A percentile compares a stretch with the other conserved stretches of the same genome.
phyloP scores from a whole-genome alignment of 2,329 filamentous ascomycete genomes.

The Fusarium stilboides region DNA sequence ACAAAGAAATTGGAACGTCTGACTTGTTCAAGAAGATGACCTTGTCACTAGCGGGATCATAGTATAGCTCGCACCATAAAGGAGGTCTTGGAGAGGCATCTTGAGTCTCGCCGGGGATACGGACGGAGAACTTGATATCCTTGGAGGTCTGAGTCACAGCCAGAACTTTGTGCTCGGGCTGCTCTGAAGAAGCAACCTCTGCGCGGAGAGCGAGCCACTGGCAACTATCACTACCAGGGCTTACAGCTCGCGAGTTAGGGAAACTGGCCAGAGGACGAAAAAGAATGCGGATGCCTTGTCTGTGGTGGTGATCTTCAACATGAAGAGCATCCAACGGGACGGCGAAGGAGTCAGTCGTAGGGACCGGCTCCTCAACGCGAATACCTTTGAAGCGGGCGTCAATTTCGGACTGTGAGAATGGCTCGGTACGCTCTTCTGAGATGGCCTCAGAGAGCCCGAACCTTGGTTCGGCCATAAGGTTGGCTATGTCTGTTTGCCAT shows the following conservation, averaged over 20 bases:
- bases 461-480: slow-evolving; percentile 64
- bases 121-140: slow-evolving; percentile 73
- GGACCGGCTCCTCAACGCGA: slow-evolving; percentile 61
- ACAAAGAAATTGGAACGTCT: slow-evolving; percentile 67
- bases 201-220: slow-evolving; percentile 71
- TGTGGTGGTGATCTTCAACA: slow-evolving; percentile 67
- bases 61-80: slow-evolving; percentile 73
- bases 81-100: slow-evolving; percentile 62
- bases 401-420: slow-evolving; percentile 71
- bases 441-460: slow-evolving; percentile 56
- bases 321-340: slow-evolving; percentile 70
- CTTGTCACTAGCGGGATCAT: slow-evolving; percentile 71
- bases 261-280: slow-evolving; percentile 69
- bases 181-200: slow-evolving; percentile 66
- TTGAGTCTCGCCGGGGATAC: slow-evolving; percentile 65
- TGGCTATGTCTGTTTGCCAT: slow-evolving; percentile 52
- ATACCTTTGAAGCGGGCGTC: slow-evolving; percentile 64
- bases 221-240: slow-evolving; percentile 70
- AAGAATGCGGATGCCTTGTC: slow-evolving; percentile 70
- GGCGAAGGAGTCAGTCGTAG: slow-evolving; percentile 57
- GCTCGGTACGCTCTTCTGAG: slow-evolving; percentile 70
- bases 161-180: slow-evolving; percentile 70
- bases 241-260: slow-evolving; percentile 67
- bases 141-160: slow-evolving; percentile 73
- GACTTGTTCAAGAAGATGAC: slow-evolving; percentile 71